Evolutionary conservation across 1,139 yeast genomes (phyloP), one percentile per base, ranked within the genome.

Genomic region (Debaryomyces sp.): DNA sequence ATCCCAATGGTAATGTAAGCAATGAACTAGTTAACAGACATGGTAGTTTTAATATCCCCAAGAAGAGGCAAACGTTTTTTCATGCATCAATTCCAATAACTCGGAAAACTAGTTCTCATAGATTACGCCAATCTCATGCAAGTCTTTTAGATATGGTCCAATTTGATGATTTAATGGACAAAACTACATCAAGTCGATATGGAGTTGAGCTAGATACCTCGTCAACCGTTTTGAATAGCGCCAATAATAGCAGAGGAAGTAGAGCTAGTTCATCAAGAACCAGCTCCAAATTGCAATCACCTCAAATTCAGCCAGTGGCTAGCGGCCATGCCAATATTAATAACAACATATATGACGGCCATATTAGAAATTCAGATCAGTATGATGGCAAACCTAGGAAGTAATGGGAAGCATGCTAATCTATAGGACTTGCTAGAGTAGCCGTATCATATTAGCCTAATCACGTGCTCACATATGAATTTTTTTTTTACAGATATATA

Each of bases 121-220:
- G 55, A 42, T 54, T 68, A 39, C 56, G 59, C 29, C 61, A 61
- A 32, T 58, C 63, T 3, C 71, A 67, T 46, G 54, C 54, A 8
- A 57, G 59, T 13, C 52, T 68, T 13, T 54, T 68, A 46, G 63
- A 62, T 17, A 50, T 54, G 45, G 56, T 67, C 6, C 64, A 62
- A 24, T 63, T 60, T 47, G 56, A 61, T 37, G 60, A 55, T 10
- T 34, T 58, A 3, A 48, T 55, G 50, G 62, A 58, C 33, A 51
- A 45, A 27, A 54, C 54, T 4, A 53, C 59, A 1, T 50, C 61
- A 5, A 66, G 64, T 41, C 54, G 73, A 36, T 69, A 67, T 44
- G 74, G 73, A 1, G 33, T 34, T 8, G 63, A 59, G 30, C 61
- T 64, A 22, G 70, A 70, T 15, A 57, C 71, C 1, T 53, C 63